Evolutionary conservation across 2,329 filamentous ascomycete species (phyloP), one percentile per base, ranked within the genome.

Genomic region (Hymenotorrendiella dingleyae): DNA sequence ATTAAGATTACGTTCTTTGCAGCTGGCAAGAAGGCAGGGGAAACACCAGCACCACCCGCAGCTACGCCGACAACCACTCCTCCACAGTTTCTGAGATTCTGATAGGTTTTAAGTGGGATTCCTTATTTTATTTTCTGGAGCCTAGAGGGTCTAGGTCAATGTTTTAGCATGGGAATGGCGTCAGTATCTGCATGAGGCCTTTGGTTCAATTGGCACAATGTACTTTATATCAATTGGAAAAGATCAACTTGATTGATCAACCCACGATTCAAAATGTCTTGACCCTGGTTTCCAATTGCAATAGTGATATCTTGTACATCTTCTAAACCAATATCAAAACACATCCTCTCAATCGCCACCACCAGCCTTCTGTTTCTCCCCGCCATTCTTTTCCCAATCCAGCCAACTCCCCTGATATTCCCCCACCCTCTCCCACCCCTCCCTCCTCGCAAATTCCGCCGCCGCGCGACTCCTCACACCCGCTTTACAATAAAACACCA

Each of bases 1-100:
- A 97, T 98, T 67, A 97, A 97, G 74, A 83, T 96, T 46, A 69
- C 97, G 21, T 97, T 97, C 75, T 98, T 98, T 67, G 90, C 89
- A 54, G 81, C 86, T 54, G 80, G 76, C 36, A 47, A 49, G 32
- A 54, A 57, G 40, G 39, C 43, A 6, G 32, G 30, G 26, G 36
- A 35, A 3, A 42, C 44, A 4, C 35, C 32, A 22, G 45, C 54
- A n/a, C 43, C 44, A 14, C 20, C 34, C 11, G 11, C 23, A 33
- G 22, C n/a, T 41, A 45, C 19, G 41, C 35, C 26, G 32, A 40
- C 27, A 28, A 9, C 38, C n/a, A 20, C 42, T 17, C 28, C 47
- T 12, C 27, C 43, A 22, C 49, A 19, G 24, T 40, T 48, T 22
- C 37, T 49, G 26, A 46, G 48, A 42, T 54, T 54, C 40, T 55